Conservation (phyloP, 495 filamentous ascomycete genomes). For the Talaromyces liani region DNA sequence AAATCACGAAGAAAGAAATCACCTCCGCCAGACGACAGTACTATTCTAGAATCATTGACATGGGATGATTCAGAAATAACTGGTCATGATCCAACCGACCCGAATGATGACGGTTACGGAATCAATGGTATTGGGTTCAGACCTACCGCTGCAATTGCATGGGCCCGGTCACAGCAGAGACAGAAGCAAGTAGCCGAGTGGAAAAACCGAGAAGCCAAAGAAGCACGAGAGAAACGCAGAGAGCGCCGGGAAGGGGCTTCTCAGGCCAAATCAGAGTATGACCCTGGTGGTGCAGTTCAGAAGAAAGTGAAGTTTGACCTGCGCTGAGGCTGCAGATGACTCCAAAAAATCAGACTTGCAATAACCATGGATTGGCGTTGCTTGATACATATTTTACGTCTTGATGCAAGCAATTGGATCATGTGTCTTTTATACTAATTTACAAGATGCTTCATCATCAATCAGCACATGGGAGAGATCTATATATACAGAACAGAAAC, state of each 20-base stretch:
- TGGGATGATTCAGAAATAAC: constrained; percentile 86
- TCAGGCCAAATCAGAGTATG: constrained; percentile 22
- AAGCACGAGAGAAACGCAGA: constrained; percentile 69
- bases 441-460: constrained; percentile 7
- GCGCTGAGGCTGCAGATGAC: not conserved
- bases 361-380: not conserved
- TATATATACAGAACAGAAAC: constrained; percentile 5
- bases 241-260: constrained; percentile 49
- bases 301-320: constrained; percentile 40
- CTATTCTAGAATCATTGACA: constrained; percentile 46
- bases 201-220: constrained; percentile 69
- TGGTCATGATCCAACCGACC: constrained; percentile 65
- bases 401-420: not conserved
- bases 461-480: not conserved
- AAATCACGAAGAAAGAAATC: constrained; percentile 23
- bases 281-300: constrained; percentile 28
- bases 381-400: not conserved
- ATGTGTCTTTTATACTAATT: constrained; percentile 1
- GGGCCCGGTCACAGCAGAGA: constrained; percentile 65
- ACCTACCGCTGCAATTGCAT: constrained; percentile 77
- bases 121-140: constrained; percentile 89
- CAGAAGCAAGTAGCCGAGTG: constrained; percentile 81
- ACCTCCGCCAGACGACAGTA: constrained; percentile 39
- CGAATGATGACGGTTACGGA: constrained; percentile 69
- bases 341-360: not conserved